Evolutionary conservation across 2,329 filamentous ascomycete species (phyloP).

Genomic region (Trichothecium roseum): DNA sequence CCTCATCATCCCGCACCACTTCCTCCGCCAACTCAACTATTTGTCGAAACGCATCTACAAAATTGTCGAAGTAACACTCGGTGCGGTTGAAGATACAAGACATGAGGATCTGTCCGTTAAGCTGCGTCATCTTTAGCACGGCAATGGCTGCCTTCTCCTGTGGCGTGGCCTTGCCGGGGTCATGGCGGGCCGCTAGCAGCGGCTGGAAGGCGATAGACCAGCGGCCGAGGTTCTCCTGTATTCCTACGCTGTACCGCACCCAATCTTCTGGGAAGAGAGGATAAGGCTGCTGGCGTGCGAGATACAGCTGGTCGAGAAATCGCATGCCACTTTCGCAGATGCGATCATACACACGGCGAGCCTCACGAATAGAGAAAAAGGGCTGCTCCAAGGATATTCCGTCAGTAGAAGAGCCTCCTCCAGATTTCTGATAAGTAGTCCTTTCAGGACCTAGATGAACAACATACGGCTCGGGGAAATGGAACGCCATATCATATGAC

Average conservation of each 20-base stretch:
- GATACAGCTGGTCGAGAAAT: constrained; percentile 44
- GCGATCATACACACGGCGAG: constrained; percentile 44
- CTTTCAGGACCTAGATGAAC: constrained; percentile 28
- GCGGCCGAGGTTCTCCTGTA: constrained; percentile 38
- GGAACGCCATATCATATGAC: constrained; percentile 59
- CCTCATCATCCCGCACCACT: constrained; percentile 48
- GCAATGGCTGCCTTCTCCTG: constrained; percentile 55
- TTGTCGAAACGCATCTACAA: constrained; percentile 37
- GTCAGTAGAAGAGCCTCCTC: not conserved
- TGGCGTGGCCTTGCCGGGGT: constrained; percentile 29
- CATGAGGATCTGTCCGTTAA: constrained; percentile 47
- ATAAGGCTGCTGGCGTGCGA: constrained; percentile 38
- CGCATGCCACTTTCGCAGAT: constrained; percentile 46
- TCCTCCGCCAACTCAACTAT: constrained; percentile 50
- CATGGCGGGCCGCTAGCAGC: constrained; percentile 38
- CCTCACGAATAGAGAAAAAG: constrained; percentile 42
- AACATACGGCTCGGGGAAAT: constrained; percentile 52
- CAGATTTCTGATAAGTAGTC: not conserved
- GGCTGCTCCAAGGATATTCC: constrained; percentile 8
- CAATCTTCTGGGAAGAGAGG: constrained; percentile 39
- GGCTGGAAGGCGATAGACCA: constrained; percentile 48
- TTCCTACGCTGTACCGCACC: constrained; percentile 34
- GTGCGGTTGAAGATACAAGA: constrained; percentile 49
- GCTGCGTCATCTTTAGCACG: constrained; percentile 51
- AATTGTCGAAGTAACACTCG: constrained; percentile 48